Evolutionary conservation across 805 yeast genomes (phyloP), one percentile per base, ranked within the genome.

Genomic region (Lipomyces yamanashiensis): DNA sequence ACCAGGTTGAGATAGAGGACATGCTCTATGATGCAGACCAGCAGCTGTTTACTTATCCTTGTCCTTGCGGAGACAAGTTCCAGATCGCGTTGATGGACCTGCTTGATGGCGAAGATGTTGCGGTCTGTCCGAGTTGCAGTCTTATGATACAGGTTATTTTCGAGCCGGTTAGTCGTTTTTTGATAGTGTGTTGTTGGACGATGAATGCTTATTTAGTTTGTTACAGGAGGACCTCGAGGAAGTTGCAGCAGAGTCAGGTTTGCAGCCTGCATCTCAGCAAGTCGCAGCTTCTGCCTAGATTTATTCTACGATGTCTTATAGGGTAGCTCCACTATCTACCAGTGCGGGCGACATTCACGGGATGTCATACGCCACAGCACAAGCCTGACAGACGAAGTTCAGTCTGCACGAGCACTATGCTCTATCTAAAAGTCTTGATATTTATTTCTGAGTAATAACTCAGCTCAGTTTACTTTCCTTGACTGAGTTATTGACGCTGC

Each of bases 1-100:
- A 95, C 76, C 96, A 95, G 74, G 87, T 95, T 61, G 99, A 95
- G 80, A 95, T 95, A 58, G 99, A 95, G 76, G 99, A 95, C 75
- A 92, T 95, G 86, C 87, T 92, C 1, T 95, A 85, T 74, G 98
- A 95, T 75, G 85, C 92, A 2, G 80, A 79, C n/a, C 85, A 89
- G 13, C 92, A 89, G 75, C 77, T 90, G 33, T 90, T 92, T 77
- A 88, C 91, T 56, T 93, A 92, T 72, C 99, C 99, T 3, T 95
- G 99, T 80, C 99, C 99, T 0, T 95, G 99, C 76, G 99, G 99
- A 9, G 99, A 95, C 76, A 82, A 86, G 72, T 95, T 95, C 77
- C 96, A 93, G 73, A 89, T 95, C 34, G 80, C 85, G 37, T 37
- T 68, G 50, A 95, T 88, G 71, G 99, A 95, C 74, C 80, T 95